Conservation (phyloP, 2,329 filamentous ascomycete genomes). For the Cordyceps javanica region DNA sequence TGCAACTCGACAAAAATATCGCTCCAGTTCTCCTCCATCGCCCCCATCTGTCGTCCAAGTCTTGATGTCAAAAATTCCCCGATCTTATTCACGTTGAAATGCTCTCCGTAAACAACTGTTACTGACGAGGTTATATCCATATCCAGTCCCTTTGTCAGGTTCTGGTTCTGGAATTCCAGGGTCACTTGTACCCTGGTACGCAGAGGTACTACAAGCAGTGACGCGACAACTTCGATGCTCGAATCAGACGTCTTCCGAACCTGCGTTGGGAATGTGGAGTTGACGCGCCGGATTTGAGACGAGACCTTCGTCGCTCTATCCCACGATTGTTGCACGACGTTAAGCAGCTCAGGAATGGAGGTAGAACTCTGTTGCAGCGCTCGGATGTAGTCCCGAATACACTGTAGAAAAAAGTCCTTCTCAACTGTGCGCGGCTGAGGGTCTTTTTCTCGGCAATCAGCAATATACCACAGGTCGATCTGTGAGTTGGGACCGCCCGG, state of each 20-base stretch:
- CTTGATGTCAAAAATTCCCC: conserved; percentile 57
- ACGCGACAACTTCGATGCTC: conserved; percentile 54
- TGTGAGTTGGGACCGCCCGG: conserved; percentile 39
- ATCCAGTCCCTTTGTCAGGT: conserved; percentile 43
- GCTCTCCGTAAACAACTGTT: conserved; percentile 68
- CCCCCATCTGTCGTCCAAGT: conserved; percentile 39
- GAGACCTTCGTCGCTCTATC: conserved; percentile 54
- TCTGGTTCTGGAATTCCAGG: conserved; percentile 47
- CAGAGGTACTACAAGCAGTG: conserved; percentile 57
- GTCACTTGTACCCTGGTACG: conserved; percentile 62
- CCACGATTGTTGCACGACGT: conserved; percentile 58
- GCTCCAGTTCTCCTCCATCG: conserved; percentile 42
- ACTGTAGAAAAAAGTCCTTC: conserved; percentile 69
- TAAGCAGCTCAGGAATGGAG: conserved; percentile 51
- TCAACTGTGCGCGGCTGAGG: conserved; percentile 54
- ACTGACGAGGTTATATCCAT: conserved; percentile 50
- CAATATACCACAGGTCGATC: conserved; percentile 68
- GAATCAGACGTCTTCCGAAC: conserved; percentile 60
- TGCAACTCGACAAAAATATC: conserved; percentile 50
- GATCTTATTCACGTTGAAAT: conserved; percentile 70
- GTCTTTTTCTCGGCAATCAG: conserved; percentile 47
- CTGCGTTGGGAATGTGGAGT: conserved; percentile 58
- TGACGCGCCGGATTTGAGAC: conserved; percentile 55
- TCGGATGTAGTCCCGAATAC: conserved; percentile 62
- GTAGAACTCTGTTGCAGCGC: conserved; percentile 53